These are phyloP conservation scores for Amanita phalloides DNA, from an alignment of 768 basidiomycete genomes.

Conservation along the genomic window DNA sequence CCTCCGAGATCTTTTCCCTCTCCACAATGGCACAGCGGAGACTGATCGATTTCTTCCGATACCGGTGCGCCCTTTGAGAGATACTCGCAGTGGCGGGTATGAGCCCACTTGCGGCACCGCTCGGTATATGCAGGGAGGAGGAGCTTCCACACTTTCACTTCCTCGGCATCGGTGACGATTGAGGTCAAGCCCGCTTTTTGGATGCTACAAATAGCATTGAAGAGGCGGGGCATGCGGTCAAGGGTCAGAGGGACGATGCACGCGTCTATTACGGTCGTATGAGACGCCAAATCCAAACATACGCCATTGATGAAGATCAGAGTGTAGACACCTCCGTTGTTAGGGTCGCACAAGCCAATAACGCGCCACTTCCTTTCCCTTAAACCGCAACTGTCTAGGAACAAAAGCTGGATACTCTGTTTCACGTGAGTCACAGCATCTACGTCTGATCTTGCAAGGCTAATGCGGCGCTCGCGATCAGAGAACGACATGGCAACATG, in stretches of 20 bases:
- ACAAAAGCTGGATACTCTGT: slow-evolving; percentile 8
- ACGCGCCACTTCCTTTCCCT: neutral
- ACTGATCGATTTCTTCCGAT: slow-evolving; percentile 20
- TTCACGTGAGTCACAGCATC: slow-evolving; percentile 9
- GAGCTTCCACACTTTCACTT: slow-evolving; percentile 36
- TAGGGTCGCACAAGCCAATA: slow-evolving; percentile 15
- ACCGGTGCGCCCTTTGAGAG: slow-evolving; percentile 24
- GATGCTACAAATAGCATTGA: neutral
- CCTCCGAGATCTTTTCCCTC: slow-evolving; percentile 32
- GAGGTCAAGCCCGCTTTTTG: slow-evolving; percentile 1
- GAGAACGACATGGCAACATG: slow-evolving; percentile 8
- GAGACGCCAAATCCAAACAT: slow-evolving; percentile 34
- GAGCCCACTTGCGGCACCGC: slow-evolving; percentile 43
- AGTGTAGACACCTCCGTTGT: slow-evolving; percentile 18
- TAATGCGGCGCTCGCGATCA: slow-evolving; percentile 9
- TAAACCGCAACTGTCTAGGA: neutral
- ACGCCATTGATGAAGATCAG: slow-evolving; percentile 36
- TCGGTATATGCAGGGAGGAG: slow-evolving; percentile 41
- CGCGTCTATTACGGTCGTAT: slow-evolving; percentile 41
- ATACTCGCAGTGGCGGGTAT: slow-evolving; percentile 39
- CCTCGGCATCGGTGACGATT: slow-evolving; percentile 18
- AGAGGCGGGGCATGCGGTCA: neutral
- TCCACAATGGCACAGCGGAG: slow-evolving; percentile 45
- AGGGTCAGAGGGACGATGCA: slow-evolving; percentile 30
- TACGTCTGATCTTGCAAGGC: neutral